Conservation (phyloP, 352 stramenopile species). For the Thalassiosira delicatula region DNA sequence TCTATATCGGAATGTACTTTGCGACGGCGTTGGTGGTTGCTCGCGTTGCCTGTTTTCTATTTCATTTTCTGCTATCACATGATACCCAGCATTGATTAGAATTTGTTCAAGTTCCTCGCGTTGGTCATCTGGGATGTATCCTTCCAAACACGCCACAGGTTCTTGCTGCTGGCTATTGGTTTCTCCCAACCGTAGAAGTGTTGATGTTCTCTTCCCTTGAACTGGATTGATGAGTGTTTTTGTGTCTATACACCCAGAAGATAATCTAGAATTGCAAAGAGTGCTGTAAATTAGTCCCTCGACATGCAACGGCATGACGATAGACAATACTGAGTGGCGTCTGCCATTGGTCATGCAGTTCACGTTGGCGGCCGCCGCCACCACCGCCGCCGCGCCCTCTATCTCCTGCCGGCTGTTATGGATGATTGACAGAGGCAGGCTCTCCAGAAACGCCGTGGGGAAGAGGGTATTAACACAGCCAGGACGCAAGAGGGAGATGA, state of each 20-base stretch:
- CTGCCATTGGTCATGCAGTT: neutral
- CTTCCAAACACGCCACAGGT: slow-evolving; percentile 4
- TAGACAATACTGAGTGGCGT: neutral
- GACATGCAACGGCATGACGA: neutral
- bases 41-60: neutral
- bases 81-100: slow-evolving; percentile 7
- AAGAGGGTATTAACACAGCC: too few species aligned
- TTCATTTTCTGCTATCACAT: neutral
- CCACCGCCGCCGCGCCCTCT: too few species aligned
- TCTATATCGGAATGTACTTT: slow-evolving; percentile 4
- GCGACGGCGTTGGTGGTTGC: slow-evolving; percentile 2
- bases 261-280: neutral
- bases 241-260: neutral
- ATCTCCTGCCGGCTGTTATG: too few species aligned
- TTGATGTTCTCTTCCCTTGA: neutral
- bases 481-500: too few species aligned
- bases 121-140: slow-evolving; percentile 5
- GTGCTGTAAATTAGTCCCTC: neutral
- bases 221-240: neutral
- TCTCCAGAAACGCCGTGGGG: too few species aligned
- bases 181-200: neutral
- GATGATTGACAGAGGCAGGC: too few species aligned
- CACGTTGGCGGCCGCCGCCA: too few species aligned
- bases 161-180: neutral
- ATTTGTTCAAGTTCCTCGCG: slow-evolving; percentile 11